Percentiles rank a stretch among this genome's conserved stretches.
Evolutionary conservation across 2,329 filamentous ascomycete genomes (phyloP).

Genomic region (Cytospora schulzeri): DNA sequence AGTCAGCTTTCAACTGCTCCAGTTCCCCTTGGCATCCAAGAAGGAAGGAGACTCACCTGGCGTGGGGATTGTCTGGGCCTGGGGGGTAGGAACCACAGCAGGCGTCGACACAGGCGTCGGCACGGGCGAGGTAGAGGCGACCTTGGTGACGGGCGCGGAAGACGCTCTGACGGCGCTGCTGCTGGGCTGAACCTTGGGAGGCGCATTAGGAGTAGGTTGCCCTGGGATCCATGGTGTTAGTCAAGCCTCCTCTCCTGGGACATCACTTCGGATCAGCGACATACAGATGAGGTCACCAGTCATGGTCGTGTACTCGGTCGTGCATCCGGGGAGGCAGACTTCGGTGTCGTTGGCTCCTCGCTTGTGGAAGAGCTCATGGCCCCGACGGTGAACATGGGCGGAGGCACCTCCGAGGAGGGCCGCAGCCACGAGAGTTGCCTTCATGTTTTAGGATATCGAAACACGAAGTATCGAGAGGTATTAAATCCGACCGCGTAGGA

Average conservation of each 20-base stretch:
- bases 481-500: neutral
- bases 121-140: constrained; percentile 34
- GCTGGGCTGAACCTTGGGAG: constrained; percentile 29
- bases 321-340: constrained; percentile 65
- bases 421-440: constrained; percentile 69
- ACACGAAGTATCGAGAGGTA: too few species aligned
- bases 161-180: constrained; percentile 33
- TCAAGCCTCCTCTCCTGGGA: neutral
- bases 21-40: neutral
- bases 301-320: constrained; percentile 72
- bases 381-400: constrained; percentile 64
- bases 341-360: constrained; percentile 47
- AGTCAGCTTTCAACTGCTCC: neutral
- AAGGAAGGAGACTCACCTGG: constrained; percentile 45
- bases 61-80: constrained; percentile 58
- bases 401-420: constrained; percentile 59
- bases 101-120: constrained; percentile 26
- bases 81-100: constrained; percentile 50
- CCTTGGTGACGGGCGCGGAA: constrained; percentile 33
- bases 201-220: constrained; percentile 27
- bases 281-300: constrained; percentile 68
- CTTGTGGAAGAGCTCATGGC: constrained; percentile 62
- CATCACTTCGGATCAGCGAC: constrained; percentile 34
- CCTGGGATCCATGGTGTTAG: constrained; percentile 21
- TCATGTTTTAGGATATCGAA: constrained; percentile 69